Conservation (phyloP, 345 rosid species). For the Acer negundo region DNA sequence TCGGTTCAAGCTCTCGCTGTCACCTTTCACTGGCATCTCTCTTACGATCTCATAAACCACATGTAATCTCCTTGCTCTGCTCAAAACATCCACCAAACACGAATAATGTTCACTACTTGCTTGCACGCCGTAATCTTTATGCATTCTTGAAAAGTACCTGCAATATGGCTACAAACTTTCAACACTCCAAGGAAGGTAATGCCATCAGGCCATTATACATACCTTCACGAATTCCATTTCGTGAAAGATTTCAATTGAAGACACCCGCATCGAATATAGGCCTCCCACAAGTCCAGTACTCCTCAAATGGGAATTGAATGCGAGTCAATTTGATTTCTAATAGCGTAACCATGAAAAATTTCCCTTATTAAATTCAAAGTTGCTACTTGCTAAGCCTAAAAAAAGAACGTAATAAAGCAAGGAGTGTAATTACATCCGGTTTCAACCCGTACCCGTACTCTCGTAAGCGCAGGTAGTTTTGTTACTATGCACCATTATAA, state of each 20-base stretch:
- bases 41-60: constrained; percentile 51
- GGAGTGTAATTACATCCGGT: no score
- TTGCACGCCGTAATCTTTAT: constrained; percentile 35
- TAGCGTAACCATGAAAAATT: constrained; percentile 51
- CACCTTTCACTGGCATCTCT: constrained; percentile 49
- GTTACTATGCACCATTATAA: no score
- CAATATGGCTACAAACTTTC: constrained; percentile 71
- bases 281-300: constrained; percentile 54
- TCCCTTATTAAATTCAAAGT: constrained; percentile 46
- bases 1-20: constrained; percentile 59
- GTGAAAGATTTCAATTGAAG: constrained; percentile 47
- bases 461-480: no score
- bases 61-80: constrained; percentile 57
- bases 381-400: constrained; percentile 35
- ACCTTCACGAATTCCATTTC: constrained; percentile 58
- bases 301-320: constrained; percentile 47
- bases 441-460: no score
- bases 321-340: constrained; percentile 46
- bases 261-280: constrained; percentile 58
- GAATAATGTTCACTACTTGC: constrained; percentile 62
- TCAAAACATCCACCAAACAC: constrained; percentile 58
- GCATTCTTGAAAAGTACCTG: constrained; percentile 53
- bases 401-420: constrained; percentile 54
- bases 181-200: constrained; percentile 57
- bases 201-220: constrained; percentile 47